Evolutionary conservation across 768 basidiomycete genomes (phyloP).

Genomic region (Suillus plorans): DNA sequence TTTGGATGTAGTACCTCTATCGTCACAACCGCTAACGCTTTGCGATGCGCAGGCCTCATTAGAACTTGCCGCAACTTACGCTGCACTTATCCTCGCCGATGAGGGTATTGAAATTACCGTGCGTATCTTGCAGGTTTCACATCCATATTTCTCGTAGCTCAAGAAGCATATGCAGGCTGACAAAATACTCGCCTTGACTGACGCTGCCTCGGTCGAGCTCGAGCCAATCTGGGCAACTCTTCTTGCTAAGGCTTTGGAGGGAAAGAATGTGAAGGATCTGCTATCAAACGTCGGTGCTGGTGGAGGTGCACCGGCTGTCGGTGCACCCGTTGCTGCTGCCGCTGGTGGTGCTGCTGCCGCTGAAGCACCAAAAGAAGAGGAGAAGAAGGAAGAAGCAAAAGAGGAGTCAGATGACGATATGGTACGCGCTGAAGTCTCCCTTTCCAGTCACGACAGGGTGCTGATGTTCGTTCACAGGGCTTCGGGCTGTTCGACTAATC

Average conservation of each 20-base stretch:
- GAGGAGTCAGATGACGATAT: conserved; percentile 91
- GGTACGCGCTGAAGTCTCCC: conserved; percentile 44
- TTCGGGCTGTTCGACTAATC: conserved; percentile 94
- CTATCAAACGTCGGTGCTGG: conserved; percentile 94
- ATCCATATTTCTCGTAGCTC: conserved; percentile 2
- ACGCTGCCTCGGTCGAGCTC: conserved; percentile 79
- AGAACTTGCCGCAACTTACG: conserved; percentile 94
- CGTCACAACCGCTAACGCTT: conserved; percentile 16
- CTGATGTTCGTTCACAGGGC: conserved; percentile 51
- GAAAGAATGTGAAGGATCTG: conserved; percentile 95
- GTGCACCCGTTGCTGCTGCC: conserved; percentile 48
- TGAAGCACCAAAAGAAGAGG: conserved; percentile 69
- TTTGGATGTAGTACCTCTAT: conserved; percentile 12
- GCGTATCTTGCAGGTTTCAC: conserved; percentile 34
- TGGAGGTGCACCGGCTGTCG: conserved; percentile 79
- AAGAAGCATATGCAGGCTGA: conserved; percentile 61
- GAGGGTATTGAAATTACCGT: conserved; percentile 97
- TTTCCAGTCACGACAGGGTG: not conserved
- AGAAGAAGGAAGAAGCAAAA: conserved; percentile 81
- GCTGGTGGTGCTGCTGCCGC: conserved; percentile 57
- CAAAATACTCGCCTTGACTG: conserved; percentile 85
- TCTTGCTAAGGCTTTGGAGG: conserved; percentile 96
- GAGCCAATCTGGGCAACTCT: conserved; percentile 98
- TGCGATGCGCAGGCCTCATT: conserved; percentile 41
- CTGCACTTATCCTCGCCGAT: conserved; percentile 97